Evolutionary conservation across 2,329 filamentous ascomycete genomes (phyloP).

Genomic region (Alternaria sp.): DNA sequence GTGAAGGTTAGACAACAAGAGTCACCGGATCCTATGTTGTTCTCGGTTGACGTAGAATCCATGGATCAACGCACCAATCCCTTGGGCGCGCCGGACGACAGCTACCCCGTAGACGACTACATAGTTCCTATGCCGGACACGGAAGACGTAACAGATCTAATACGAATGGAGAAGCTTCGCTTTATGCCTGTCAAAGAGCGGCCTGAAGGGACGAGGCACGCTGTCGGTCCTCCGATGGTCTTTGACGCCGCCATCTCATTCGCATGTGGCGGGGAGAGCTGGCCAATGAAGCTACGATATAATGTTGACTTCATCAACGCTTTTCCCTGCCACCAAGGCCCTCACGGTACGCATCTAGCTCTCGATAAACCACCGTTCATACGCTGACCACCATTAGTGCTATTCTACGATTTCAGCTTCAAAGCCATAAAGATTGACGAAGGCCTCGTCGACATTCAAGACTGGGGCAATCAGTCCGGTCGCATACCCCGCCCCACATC

Average conservation of each 20-base stretch:
- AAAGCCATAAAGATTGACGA: slow-evolving; percentile 68
- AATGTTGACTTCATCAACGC: slow-evolving; percentile 54
- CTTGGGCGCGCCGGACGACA: slow-evolving; percentile 68
- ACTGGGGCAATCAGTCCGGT: slow-evolving; percentile 65
- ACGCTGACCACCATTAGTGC: slow-evolving; percentile 51
- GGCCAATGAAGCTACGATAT: slow-evolving; percentile 50
- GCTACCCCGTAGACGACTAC: slow-evolving; percentile 74
- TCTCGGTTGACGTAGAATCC: slow-evolving; percentile 66
- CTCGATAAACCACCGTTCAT: no score
- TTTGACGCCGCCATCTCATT: slow-evolving; percentile 53
- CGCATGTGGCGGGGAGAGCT: slow-evolving; percentile 51
- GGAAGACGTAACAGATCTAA: slow-evolving; percentile 68
- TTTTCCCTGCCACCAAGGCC: slow-evolving; percentile 53
- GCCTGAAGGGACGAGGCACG: slow-evolving; percentile 32
- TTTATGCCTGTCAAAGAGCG: slow-evolving; percentile 60
- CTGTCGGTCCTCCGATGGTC: slow-evolving; percentile 43
- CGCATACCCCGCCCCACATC: slow-evolving; percentile 40
- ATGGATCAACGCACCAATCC: slow-evolving; percentile 75
- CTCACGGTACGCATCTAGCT: slow-evolving; percentile 43
- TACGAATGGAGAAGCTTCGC: slow-evolving; percentile 73
- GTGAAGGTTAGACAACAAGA: slow-evolving; percentile 70
- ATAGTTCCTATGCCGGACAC: slow-evolving; percentile 65
- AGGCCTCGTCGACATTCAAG: slow-evolving; percentile 67
- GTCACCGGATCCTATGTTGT: slow-evolving; percentile 63
- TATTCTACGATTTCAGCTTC: slow-evolving; percentile 76